A percentile compares a stretch with the other conserved stretches of the same genome.
phyloP scores from a whole-genome alignment of 2,329 filamentous ascomycete genomes.

The Apiospora sp. region DNA sequence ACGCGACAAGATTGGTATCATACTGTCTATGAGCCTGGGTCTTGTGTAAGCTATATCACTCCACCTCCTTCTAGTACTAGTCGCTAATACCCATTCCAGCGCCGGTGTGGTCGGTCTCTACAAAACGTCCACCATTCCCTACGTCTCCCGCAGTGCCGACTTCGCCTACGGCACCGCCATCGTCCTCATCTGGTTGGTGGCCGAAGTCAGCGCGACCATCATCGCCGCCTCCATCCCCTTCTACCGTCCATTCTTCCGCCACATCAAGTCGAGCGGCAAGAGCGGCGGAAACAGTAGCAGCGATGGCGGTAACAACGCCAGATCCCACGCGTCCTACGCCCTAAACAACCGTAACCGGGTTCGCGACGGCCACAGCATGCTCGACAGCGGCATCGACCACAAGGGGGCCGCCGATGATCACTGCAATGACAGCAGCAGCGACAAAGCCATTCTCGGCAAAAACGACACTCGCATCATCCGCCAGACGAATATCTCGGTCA shows the following conservation, averaged over 20 bases:
- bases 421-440: background rate
- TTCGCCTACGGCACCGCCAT: slow-evolving; percentile 25
- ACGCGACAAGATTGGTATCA: slow-evolving; percentile 21
- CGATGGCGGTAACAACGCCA: background rate
- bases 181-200: slow-evolving; percentile 25
- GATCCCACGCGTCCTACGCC: background rate
- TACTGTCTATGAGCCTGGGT: slow-evolving; percentile 25
- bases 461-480: background rate
- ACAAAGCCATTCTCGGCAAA: background rate
- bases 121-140: slow-evolving; percentile 24
- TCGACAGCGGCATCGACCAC: slow-evolving; percentile 4
- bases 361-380: slow-evolving; percentile 4
- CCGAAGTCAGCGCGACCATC: slow-evolving; percentile 26
- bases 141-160: slow-evolving; percentile 21
- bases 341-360: background rate
- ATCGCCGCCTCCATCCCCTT: slow-evolving; percentile 25
- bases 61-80: background rate
- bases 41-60: slow-evolving; percentile 3
- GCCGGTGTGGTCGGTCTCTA: slow-evolving; percentile 25
- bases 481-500: background rate
- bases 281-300: background rate
- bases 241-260: slow-evolving; percentile 25
- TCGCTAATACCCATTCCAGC: background rate
- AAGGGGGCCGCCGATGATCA: background rate
- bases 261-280: background rate